Evolutionary conservation across 1,284 basidiomycete species (phyloP), one percentile per base, ranked within the genome.

Genomic region (Ustilago nuda): DNA sequence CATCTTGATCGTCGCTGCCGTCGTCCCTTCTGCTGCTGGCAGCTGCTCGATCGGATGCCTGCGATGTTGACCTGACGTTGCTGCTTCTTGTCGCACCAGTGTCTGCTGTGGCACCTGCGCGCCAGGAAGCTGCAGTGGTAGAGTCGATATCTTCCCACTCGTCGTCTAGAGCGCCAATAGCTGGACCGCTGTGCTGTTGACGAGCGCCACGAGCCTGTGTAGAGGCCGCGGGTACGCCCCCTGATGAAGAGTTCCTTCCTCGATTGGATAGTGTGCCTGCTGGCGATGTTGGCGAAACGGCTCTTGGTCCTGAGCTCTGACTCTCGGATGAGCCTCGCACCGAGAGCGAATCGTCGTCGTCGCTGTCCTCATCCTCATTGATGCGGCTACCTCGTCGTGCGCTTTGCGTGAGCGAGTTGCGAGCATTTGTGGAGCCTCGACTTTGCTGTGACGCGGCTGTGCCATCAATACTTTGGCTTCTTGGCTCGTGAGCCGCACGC

Each of bases 1-100:
- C 65, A 9, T 72, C 58, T 27, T 69, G 74, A 19, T 74, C 71
- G 19, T 79, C 77, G 27, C 68, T 67, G 32, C 57, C 72, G 8
- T 67, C 60, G 35, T 63, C 51, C 33, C 67, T 32, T 46, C 52
- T 53, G 43, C 43, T 61, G n/a, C 55, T 54, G 6, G 65, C 56
- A 27, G 57, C 45, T 1, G 56, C 48, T 19, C 53, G 61, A 30
- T 35, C 23, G 17, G 54, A 48, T 11, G 43, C 43, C 7, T 45
- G 43, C 11, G 43, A 45, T 17, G 33, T 33, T 37, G 46, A 9
- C 27, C 53, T 41, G 43, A 45, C 43, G n/a, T 45, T n/a, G 36
- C 48, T 19, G 43, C n/a, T 37, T 37, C 36, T 56, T 39, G 17
- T 19, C 12, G 50, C 48, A 1, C n/a, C 23, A 13, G 56, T 27